Evolutionary conservation across 2,329 filamentous ascomycete species (phyloP), one percentile per base, ranked within the genome.

Genomic region (Ceratocystis cubensis): DNA sequence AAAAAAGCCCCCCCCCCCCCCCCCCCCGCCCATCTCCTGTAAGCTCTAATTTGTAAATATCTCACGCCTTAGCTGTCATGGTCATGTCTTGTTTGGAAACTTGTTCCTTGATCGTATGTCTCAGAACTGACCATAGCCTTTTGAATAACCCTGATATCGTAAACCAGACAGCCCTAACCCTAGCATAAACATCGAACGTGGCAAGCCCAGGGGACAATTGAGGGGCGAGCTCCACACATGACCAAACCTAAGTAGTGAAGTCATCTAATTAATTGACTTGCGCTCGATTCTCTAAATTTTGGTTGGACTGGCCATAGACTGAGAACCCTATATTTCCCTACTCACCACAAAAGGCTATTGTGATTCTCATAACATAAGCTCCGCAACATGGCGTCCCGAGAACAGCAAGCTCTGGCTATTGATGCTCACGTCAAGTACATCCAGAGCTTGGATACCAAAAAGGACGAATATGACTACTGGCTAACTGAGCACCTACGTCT

Each of bases 401-500:
- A 77, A 46, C 76, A 78, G 70, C 75, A 76, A 28, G 75, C 76
- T 69, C 77, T 85, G 62, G 79, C 80, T 63, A 77, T 78, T 5
- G 79, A 79, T 6, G 79, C 81, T 25, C 94, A 99, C 75, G 90
- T 97, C 72, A 85, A 86, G 74, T 99, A 97, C 75, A 91, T 99
- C 71, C 90, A 96, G 77, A 90, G 88, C 73, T 82, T 99, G 71
- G 91, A 99, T 76, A 91, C 88, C 70, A 87, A 88, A 74, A 91
- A 89, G 78, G 91, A 97, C 80, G 90, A 96, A 77, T 86, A 96
- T 72, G 91, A 96, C 76, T 99, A 97, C 79, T 96, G 93, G 88
- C 81, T 97, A 74, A 99, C 94, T 15, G 93, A 99, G 77, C 94
- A 99, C 75, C 82, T 99, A 71, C 91, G 94, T 69, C 83, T 99